Evolutionary conservation across 129 eudicot species (phyloP).

Genomic region (Saussurea involucrata): DNA sequence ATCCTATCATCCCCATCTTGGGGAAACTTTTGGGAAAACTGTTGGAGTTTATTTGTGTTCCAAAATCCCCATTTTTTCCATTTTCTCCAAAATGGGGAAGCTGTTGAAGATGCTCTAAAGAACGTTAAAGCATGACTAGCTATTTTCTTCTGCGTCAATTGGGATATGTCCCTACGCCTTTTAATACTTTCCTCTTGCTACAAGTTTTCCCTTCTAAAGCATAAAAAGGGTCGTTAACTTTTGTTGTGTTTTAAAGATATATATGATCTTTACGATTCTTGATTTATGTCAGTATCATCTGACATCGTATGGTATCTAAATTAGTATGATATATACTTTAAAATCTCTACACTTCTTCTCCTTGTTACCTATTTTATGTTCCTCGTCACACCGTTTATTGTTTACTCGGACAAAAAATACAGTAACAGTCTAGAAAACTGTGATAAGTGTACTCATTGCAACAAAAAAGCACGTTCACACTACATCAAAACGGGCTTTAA

Average conservation of each 20-base stretch:
- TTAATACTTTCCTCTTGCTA: slow-evolving; percentile 32
- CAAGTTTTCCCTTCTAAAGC: slow-evolving; percentile 30
- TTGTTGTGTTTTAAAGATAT: background rate
- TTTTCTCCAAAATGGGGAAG: too few species aligned
- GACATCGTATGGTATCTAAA: background rate
- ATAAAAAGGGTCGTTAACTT: slow-evolving; percentile 11
- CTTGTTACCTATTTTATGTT: background rate
- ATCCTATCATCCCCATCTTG: too few species aligned
- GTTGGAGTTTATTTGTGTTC: too few species aligned
- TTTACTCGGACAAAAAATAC: background rate
- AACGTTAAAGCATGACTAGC: background rate
- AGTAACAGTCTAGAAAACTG: background rate
- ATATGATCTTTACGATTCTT: background rate
- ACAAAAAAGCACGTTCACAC: background rate
- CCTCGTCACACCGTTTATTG: background rate
- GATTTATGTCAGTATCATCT: background rate
- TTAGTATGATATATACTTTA: background rate
- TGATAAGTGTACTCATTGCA: background rate
- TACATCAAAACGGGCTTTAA: background rate
- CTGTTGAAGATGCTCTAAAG: too few species aligned
- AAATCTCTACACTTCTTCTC: background rate
- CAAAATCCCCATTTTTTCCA: too few species aligned
- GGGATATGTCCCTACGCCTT: slow-evolving; percentile 27
- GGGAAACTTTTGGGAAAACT: too few species aligned
- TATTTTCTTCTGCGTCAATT: background rate